These are phyloP conservation scores for Hygrocybe coccinea DNA, from an alignment of 768 basidiomycete species.

Conservation along the genomic window DNA sequence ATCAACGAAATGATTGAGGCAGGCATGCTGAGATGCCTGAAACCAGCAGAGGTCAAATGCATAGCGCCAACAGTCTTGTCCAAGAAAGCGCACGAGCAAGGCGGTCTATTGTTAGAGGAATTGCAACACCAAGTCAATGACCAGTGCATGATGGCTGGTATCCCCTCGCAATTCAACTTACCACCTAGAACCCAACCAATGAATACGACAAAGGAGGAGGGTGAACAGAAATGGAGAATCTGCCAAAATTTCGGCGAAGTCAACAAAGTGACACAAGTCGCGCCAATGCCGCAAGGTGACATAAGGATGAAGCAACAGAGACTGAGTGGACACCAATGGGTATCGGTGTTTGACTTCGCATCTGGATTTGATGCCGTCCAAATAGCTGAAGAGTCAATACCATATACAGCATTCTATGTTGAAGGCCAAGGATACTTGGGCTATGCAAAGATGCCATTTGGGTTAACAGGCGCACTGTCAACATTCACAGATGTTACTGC, in stretches of 20 bases:
- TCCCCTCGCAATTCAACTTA: slow-evolving; percentile 17
- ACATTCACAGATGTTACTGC: slow-evolving; percentile 16
- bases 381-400: no score
- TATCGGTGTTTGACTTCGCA: no score
- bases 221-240: slow-evolving; percentile 29
- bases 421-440: no score
- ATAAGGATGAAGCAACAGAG: no score
- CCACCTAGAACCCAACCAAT: slow-evolving; percentile 16
- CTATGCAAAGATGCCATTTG: no score
- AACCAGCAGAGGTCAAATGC: slow-evolving; percentile 32
- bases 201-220: background rate
- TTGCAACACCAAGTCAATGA: slow-evolving; percentile 32
- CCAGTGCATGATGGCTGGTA: slow-evolving; percentile 25
- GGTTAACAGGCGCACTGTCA: no score
- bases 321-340: no score
- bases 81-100: slow-evolving; percentile 31
- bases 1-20: no score
- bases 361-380: no score
- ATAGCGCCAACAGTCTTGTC: slow-evolving; percentile 33
- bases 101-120: slow-evolving; percentile 30
- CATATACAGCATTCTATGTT: no score
- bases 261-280: slow-evolving; percentile 17
- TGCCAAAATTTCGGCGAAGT: slow-evolving; percentile 37
- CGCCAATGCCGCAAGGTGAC: no score
- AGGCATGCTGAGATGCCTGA: slow-evolving; percentile 17